Evolutionary conservation across 2,329 filamentous ascomycete species (phyloP), one percentile per base, ranked within the genome.

Genomic region (Zarea fungicola): DNA sequence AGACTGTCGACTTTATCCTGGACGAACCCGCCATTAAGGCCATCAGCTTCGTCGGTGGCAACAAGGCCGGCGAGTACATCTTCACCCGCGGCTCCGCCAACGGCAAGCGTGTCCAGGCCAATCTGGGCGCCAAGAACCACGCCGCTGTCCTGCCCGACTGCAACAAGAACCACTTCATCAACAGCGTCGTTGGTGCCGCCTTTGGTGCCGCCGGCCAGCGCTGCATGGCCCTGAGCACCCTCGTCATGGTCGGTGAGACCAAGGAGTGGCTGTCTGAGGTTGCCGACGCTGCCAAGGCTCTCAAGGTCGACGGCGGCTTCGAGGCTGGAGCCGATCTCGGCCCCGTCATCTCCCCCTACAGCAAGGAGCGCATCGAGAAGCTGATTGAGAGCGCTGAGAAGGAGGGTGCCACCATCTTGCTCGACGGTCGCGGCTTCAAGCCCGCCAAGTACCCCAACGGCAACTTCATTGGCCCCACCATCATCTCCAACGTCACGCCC

Each of bases 51-150:
- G 89, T 95, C 31, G 88, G 88, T 55, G 83, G 85, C 69, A 93
- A 93, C 76, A 87, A 89, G 75, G 89, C 88, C 7, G 88, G 88
- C 62, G 87, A 92, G 71, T 93, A 93, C 73, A 93, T 93, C 67
- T 93, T 83, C 70, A 69, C 74, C 48, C 81, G 87, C 49, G 88
- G 82, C 26, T 89, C 86, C 2, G 87, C 87, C 62, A 89, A 92
- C 61, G 88, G 89, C 62, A 93, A 93, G 78, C 85, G 88, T 60
- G 87, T 91, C 26, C 89, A 93, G 72, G 88, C 88, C 65, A 93
- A 93, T 70, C 72, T 93, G 53, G 89, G 88, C 34, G 88, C 88
- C 57, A 93, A 93, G 79, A 93, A 93, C 76, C 88, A 93, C 66
- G 87, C 87, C 23, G 85, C 86, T 46, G 83, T 93, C 25, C 78